A percentile compares a stretch with the other conserved stretches of the same genome.
Conservation (phyloP, 73 alveolate species). For the Diophrys sp. region DNA sequence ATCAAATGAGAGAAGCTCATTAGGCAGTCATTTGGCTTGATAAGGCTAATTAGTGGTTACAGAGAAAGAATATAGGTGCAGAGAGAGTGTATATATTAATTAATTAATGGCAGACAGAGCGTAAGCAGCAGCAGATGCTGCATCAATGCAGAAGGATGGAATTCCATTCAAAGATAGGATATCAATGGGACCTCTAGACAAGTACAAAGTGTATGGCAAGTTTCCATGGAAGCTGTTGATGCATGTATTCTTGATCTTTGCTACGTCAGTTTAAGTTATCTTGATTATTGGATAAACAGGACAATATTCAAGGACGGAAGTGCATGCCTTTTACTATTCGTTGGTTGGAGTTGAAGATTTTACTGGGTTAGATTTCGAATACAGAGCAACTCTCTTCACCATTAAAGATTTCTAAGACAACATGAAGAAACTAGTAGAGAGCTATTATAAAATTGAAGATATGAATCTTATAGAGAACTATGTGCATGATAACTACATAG, state of each 20-base stretch:
- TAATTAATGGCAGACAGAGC: no score
- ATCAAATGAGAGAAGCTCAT: no score
- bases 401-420: background rate
- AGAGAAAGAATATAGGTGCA: no score
- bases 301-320: constrained; percentile 30
- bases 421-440: background rate
- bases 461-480: background rate
- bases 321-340: background rate
- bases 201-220: background rate
- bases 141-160: no score
- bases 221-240: constrained; percentile 51
- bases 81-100: no score
- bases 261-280: constrained; percentile 24
- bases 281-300: constrained; percentile 37
- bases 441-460: background rate
- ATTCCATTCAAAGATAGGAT: constrained; percentile 16
- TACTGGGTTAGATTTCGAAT: background rate
- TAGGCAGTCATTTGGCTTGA: no score
- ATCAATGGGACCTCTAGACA: constrained; percentile 3
- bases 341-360: background rate
- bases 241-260: constrained; percentile 18
- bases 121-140: no score
- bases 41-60: no score
- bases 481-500: no score
- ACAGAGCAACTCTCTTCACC: background rate